These are phyloP conservation scores for Microdochium bolleyi DNA, from an alignment of 2,329 filamentous ascomycete genomes.

Conservation along the genomic window DNA sequence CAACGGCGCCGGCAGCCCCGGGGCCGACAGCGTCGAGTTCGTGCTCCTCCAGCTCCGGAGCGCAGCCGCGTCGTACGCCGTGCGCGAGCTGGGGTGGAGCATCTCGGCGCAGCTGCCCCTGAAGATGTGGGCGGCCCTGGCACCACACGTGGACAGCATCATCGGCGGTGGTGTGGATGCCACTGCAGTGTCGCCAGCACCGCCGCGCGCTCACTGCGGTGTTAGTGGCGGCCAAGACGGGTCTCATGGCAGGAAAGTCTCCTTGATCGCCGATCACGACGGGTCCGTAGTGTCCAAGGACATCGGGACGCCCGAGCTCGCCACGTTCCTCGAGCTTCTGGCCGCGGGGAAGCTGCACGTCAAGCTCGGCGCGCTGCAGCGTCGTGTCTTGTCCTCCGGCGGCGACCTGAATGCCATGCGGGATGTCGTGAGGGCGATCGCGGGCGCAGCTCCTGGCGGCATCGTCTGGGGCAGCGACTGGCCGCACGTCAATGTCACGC, in stretches of 20 bases:
- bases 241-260: background rate
- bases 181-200: background rate
- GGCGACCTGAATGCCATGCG: background rate
- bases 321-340: background rate
- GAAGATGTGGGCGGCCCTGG: background rate
- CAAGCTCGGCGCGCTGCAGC: background rate
- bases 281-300: background rate
- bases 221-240: background rate
- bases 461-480: background rate
- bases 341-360: background rate
- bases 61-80: background rate
- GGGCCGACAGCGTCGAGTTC: background rate
- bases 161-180: background rate
- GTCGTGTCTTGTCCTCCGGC: background rate
- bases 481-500: background rate
- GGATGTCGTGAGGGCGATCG: background rate
- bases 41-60: background rate
- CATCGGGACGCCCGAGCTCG: background rate
- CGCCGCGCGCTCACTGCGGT: background rate
- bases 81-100: background rate
- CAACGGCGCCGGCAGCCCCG: background rate
- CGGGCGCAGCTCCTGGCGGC: background rate
- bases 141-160: background rate
- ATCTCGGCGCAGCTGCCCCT: background rate
- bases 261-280: background rate